Conservation (phyloP, 805 yeast genomes). For the Kuraishia ogatae region DNA sequence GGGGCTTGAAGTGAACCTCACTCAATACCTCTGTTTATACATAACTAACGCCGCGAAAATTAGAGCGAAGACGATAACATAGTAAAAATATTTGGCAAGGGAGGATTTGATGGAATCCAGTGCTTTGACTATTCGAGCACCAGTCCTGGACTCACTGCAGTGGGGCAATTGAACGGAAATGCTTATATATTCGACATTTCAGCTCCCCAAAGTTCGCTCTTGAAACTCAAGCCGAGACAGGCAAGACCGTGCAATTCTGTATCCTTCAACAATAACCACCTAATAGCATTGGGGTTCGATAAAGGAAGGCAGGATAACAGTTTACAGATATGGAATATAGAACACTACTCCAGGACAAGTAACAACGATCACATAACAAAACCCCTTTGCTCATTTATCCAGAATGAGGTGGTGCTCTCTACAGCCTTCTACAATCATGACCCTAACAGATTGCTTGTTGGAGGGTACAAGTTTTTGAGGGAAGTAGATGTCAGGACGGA, state of each 20-base stretch:
- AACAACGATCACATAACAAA: constrained; percentile 42
- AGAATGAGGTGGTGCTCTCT: constrained; percentile 69
- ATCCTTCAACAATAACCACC: constrained; percentile 55
- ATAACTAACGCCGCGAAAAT: constrained; percentile 5
- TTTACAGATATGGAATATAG: constrained; percentile 72
- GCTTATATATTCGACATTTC: constrained; percentile 56
- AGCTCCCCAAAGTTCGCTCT: constrained; percentile 22
- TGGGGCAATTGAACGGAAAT: constrained; percentile 67
- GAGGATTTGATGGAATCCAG: constrained; percentile 62
- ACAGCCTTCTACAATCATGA: constrained; percentile 57
- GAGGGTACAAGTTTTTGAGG: constrained; percentile 68
- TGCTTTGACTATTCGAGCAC: constrained; percentile 54
- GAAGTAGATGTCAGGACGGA: constrained; percentile 68
- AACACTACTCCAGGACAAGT: constrained; percentile 41
- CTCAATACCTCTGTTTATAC: background rate
- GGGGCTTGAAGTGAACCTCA: no score
- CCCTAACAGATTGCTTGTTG: constrained; percentile 49
- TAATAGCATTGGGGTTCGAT: constrained; percentile 74
- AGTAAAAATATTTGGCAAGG: constrained; percentile 38
- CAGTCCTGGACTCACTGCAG: constrained; percentile 53
- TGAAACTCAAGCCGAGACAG: constrained; percentile 50
- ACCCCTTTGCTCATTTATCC: constrained; percentile 49
- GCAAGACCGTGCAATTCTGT: constrained; percentile 69
- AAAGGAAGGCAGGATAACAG: constrained; percentile 70
- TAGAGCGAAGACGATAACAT: constrained; percentile 40